Evolutionary conservation across 495 filamentous ascomycete species (phyloP), one percentile per base, ranked within the genome.

Genomic region (Penicillium cinerascens): DNA sequence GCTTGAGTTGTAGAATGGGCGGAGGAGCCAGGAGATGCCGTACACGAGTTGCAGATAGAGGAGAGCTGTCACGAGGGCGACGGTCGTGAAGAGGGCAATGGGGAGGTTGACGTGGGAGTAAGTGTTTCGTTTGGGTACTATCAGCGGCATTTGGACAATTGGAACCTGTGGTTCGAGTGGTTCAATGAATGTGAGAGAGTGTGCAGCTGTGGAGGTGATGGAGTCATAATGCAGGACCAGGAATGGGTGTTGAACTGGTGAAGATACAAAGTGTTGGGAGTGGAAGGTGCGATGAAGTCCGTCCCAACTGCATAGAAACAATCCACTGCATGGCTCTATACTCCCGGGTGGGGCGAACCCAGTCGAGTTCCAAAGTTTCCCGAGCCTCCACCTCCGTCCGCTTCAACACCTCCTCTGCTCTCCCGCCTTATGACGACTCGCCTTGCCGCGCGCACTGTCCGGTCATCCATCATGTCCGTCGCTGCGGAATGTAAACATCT

Each of bases 391-490:
- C 43, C 44, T 49, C 47, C 23, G 26, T 6, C 6, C 22, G n/a
- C n/a, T n/a, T 23, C 22, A 23, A 23, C 44, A 37, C 38, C 42
- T 27, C 49, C 26, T 52, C 45, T 6, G 21, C 27, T 36, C 21
- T 35, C n/a, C 27, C 18, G 26, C 6, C 49, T 47, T 25, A 63
- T 60, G 58, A 60, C 40, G 18, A 37, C 40, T 47, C 44, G 51
- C 23, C 38, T 45, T 11, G 38, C 42, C 21, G 39, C 52, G 2
- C 33, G 25, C 17, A 27, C 40, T 27, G 35, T 39, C 44, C 38
- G 7, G 3, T 42, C 58, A 43, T 45, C 44, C 33, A 60, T 47
- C 43, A 77, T 77, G 73, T 66, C 70, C 36, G 49, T 43, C n/a
- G n/a, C n/a, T 21, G 27, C 29, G 17, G 47, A 52, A 3, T 65